Evolutionary conservation across 2,329 filamentous ascomycete genomes (phyloP).

Genomic region (Xylariales sp.): DNA sequence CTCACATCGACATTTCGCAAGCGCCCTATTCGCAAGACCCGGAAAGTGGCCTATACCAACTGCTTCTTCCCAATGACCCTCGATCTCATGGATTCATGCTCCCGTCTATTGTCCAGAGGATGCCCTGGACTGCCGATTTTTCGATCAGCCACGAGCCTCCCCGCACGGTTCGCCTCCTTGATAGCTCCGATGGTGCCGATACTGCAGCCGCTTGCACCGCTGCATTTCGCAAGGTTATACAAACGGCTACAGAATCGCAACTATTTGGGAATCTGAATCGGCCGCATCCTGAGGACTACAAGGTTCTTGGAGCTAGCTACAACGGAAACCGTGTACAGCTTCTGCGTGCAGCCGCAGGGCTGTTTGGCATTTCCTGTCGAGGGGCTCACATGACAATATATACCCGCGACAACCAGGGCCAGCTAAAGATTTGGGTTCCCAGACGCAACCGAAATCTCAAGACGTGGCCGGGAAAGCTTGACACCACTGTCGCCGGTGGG

Average conservation of each 20-base stretch:
- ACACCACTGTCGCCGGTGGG: conserved; percentile 72
- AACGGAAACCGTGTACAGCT: conserved; percentile 26
- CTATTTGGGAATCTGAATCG: conserved; percentile 17
- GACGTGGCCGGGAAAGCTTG: conserved; percentile 67
- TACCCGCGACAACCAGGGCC: conserved; percentile 26
- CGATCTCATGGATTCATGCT: conserved; percentile 45
- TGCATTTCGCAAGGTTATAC: conserved; percentile 20
- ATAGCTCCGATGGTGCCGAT: conserved; percentile 16
- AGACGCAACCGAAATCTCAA: conserved; percentile 57
- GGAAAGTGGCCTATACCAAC: conserved; percentile 32
- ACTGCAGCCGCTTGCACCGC: conserved; percentile 17
- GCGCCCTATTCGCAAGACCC: conserved; percentile 8
- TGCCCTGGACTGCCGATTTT: conserved; percentile 38
- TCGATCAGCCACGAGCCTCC: conserved; percentile 19
- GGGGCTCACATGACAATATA: conserved; percentile 61
- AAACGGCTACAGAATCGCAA: conserved; percentile 14
- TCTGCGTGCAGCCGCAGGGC: conserved; percentile 48
- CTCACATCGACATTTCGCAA: conserved; percentile 32
- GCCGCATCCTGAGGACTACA: conserved; percentile 23
- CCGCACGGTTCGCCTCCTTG: conserved; percentile 21
- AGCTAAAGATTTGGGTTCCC: conserved; percentile 64
- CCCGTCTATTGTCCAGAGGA: conserved; percentile 34
- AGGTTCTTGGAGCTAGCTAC: conserved; percentile 18
- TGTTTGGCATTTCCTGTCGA: conserved; percentile 61
- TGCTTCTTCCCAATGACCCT: conserved; percentile 38